These are phyloP conservation scores for Nakaseomyces sp. DNA, from an alignment of 1,139 yeast species.

Conservation along the genomic window DNA sequence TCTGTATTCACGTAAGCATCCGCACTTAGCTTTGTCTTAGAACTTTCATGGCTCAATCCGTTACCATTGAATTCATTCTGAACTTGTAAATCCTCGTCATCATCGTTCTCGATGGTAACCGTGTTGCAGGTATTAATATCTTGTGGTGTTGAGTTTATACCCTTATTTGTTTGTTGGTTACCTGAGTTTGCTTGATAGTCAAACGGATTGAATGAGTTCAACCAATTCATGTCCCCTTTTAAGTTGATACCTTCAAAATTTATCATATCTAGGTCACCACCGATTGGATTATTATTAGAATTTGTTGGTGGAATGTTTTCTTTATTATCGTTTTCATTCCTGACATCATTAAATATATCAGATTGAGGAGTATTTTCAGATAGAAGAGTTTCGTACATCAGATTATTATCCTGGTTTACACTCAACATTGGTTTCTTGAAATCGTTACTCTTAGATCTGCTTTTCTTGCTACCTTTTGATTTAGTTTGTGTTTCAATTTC, in stretches of 20 bases:
- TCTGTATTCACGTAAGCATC: slow-evolving; percentile 14
- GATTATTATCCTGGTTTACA: not conserved
- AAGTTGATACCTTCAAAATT: slow-evolving; percentile 16
- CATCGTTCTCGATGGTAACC: slow-evolving; percentile 30
- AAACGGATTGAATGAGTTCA: slow-evolving; percentile 19
- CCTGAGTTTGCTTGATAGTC: slow-evolving; percentile 11
- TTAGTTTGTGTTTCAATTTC: not conserved
- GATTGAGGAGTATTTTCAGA: slow-evolving; percentile 1
- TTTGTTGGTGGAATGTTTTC: slow-evolving; percentile 28
- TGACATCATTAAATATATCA: not conserved
- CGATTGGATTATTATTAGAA: not conserved
- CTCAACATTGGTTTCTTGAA: not conserved
- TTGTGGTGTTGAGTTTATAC: slow-evolving; percentile 32
- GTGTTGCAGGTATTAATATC: slow-evolving; percentile 37
- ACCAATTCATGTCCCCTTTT: slow-evolving; percentile 20
- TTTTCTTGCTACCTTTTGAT: slow-evolving; percentile 2
- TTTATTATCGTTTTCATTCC: slow-evolving; percentile 14
- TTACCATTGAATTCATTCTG: slow-evolving; percentile 4
- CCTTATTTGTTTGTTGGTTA: slow-evolving; percentile 10
- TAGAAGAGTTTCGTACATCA: not conserved
- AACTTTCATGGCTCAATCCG: slow-evolving; percentile 1
- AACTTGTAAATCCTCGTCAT: slow-evolving; percentile 10
- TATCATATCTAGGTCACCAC: slow-evolving; percentile 16
- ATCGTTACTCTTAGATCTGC: slow-evolving; percentile 6
- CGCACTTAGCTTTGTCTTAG: slow-evolving; percentile 3